Base-by-base conservation (phyloP, 192 early-diverging fungal genomes). In the Linnemannia zychae region DNA sequence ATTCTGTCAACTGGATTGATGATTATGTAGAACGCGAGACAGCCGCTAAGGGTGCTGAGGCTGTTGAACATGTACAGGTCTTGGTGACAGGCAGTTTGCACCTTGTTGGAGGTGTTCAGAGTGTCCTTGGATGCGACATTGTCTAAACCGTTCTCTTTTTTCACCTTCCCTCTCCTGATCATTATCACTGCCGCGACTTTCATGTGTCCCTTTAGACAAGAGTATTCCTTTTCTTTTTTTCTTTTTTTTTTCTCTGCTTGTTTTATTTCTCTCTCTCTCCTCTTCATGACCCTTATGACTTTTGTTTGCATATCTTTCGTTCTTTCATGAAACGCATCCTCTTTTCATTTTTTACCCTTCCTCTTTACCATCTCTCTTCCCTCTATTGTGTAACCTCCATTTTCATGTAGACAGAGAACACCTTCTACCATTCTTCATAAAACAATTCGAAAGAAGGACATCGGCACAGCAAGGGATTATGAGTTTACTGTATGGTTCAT, bases 21-120 rank as follows among this genome's bases (percentile, higher is more conserved):
- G 77, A 84, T 49, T 76, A 77, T 71, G 87, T 79, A 13, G 60
- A 78, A 57, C 66, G 33, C 20, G 66, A 79, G 49, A 63, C 57
- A 12, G 28, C 57, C 3, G 57, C 57, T 15, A 6, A 3, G 4
- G 40, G 9, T 44, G 57, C 57, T 31, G 69, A 9, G 2, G 76
- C 48, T 24, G 40, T 70, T 17, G 63, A 76, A 12, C 48, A 78
- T 15, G 57, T 90, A 20, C 91, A 95, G 53, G 95, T 97, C 1
- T 88, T 99, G 38, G 95, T 95, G 36, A 98, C 98, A 6, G 99
- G 99, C 15, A 98, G 97, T 77, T 84, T 99, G 79, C 95, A 98
- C 78, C 83, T 99, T 74, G 93, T 98, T 31, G 99, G 99, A 38
- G 95, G 94, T 24, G 90, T 94, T 9, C 88, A 99, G 77, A 94